Percentiles rank a stretch among this genome's conserved stretches.
Evolutionary conservation across 164 flowering plant genomes (phyloP).

Genomic region (Santalum album): DNA sequence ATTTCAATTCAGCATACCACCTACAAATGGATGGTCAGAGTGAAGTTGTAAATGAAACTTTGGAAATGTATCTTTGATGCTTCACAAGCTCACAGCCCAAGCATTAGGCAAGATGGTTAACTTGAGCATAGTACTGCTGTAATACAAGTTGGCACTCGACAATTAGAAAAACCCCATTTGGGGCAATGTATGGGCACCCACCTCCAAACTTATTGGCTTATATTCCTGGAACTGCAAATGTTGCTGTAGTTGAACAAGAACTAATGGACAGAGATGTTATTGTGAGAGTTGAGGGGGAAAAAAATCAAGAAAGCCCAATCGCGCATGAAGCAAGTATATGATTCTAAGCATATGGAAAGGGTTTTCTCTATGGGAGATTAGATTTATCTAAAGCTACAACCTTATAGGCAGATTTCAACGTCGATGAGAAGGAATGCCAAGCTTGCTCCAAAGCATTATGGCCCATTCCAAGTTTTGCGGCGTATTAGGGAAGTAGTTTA

Average conservation of each 20-base stretch:
- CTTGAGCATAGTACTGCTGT: not conserved
- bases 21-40: constrained; percentile 11
- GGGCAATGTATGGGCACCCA: not conserved
- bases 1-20: not conserved
- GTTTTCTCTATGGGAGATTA: not conserved
- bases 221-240: not conserved
- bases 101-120: not conserved
- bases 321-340: not conserved
- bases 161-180: not conserved
- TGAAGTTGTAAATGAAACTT: not conserved
- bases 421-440: too few relatives aligned
- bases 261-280: not conserved
- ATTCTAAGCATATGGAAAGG: not conserved
- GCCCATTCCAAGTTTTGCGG: too few relatives aligned
- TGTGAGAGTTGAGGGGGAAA: too few relatives aligned
- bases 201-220: not conserved
- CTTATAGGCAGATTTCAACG: not conserved
- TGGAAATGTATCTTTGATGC: too few relatives aligned
- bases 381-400: not conserved
- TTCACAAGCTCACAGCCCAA: too few relatives aligned
- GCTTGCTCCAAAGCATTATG: too few relatives aligned
- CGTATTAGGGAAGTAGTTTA: too few relatives aligned
- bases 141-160: not conserved
- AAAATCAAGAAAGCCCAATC: not conserved
- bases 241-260: not conserved